These are phyloP conservation scores for Piloderma croceum DNA, from an alignment of 768 basidiomycete species.

Conservation along the genomic window DNA sequence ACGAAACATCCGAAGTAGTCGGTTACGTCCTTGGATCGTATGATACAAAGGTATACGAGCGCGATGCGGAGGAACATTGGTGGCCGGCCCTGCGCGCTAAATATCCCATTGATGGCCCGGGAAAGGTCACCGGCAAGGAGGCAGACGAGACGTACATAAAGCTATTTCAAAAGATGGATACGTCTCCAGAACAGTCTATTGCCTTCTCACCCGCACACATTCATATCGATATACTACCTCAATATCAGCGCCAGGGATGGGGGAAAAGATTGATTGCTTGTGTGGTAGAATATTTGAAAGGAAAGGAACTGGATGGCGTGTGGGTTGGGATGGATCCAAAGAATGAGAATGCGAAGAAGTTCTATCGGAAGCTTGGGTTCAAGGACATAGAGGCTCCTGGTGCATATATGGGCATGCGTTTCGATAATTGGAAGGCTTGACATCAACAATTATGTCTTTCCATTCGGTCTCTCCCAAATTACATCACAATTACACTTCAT, in stretches of 20 bases:
- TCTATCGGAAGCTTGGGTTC: conserved; percentile 64
- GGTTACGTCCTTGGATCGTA: conserved; percentile 67
- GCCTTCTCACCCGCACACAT: conserved; percentile 68
- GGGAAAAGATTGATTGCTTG: conserved; percentile 56
- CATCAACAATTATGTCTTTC: no score
- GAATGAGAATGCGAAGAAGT: conserved; percentile 54
- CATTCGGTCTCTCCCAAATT: no score
- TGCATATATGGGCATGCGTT: conserved; percentile 45
- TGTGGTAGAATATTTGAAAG: conserved; percentile 50
- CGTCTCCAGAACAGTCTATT: conserved; percentile 48
- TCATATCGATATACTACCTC: conserved; percentile 67
- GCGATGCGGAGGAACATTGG: conserved; percentile 51
- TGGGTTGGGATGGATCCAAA: conserved; percentile 67
- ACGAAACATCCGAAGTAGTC: conserved; percentile 42
- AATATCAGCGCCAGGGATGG: conserved; percentile 65
- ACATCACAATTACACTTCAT: no score
- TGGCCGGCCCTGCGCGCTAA: conserved; percentile 56
- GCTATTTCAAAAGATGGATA: conserved; percentile 37
- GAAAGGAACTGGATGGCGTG: conserved; percentile 39
- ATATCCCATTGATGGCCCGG: conserved; percentile 34
- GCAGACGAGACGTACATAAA: conserved; percentile 40
- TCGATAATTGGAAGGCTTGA: not conserved
- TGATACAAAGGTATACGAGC: conserved; percentile 63
- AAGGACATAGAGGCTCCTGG: conserved; percentile 44
- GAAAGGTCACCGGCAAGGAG: conserved; percentile 12